Conservation (phyloP, 2,329 filamentous ascomycete genomes). For the Tolypocladium amazonense region DNA sequence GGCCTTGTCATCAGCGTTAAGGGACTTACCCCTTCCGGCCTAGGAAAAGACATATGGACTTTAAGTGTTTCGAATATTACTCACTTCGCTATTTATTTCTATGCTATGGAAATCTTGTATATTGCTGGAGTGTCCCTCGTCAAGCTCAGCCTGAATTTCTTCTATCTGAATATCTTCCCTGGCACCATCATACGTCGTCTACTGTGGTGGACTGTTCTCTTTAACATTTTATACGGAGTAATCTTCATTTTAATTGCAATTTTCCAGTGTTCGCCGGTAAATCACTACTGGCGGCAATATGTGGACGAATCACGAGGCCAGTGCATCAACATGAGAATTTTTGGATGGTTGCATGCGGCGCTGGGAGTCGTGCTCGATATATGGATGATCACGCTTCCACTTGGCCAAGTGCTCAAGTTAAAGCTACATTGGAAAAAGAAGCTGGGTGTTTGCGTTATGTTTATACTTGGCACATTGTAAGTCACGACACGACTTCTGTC, state of each 20-base stretch:
- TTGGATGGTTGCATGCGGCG: slow-evolving; percentile 34
- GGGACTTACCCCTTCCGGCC: slow-evolving; percentile 21
- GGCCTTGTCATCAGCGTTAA: slow-evolving; percentile 16
- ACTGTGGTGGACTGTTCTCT: slow-evolving; percentile 18
- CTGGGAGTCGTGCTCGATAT: slow-evolving; percentile 36
- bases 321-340: slow-evolving; percentile 33
- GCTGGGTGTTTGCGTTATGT: slow-evolving; percentile 30
- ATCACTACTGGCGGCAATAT: slow-evolving; percentile 38
- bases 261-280: slow-evolving; percentile 28
- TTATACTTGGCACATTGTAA: slow-evolving; percentile 27
- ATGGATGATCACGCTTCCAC: slow-evolving; percentile 34
- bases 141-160: slow-evolving; percentile 36
- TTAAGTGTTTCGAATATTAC: slow-evolving; percentile 26
- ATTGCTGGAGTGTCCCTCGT: slow-evolving; percentile 28
- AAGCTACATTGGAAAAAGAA: slow-evolving; percentile 31
- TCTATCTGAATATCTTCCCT: slow-evolving; percentile 40
- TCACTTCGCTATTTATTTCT: slow-evolving; percentile 27
- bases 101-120: slow-evolving; percentile 26
- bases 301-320: slow-evolving; percentile 24
- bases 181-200: slow-evolving; percentile 19
- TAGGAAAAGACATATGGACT: slow-evolving; percentile 35
- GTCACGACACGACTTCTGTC: neutral
- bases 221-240: neutral
- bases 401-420: slow-evolving; percentile 26
- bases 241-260: slow-evolving; percentile 7